Conservation (phyloP, 75 land plant species). For the Sequoia sempervirens region DNA sequence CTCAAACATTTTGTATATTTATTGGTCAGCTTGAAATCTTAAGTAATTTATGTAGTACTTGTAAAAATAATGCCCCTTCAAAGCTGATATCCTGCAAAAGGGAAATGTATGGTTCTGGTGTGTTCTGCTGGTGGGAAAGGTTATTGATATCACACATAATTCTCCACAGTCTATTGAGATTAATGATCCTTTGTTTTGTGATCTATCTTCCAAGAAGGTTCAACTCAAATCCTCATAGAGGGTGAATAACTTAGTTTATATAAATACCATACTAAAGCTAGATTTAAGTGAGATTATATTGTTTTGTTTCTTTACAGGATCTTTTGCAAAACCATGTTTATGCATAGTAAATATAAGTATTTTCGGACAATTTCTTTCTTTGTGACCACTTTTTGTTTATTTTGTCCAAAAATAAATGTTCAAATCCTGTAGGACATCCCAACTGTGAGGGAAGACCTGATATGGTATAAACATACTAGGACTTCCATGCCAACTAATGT, state of each 20-base stretch:
- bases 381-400: background rate
- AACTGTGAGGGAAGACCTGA: background rate
- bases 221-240: background rate
- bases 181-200: too few relatives aligned
- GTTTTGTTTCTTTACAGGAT: background rate
- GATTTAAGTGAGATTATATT: background rate
- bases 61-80: background rate
- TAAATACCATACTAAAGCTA: background rate
- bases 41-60: background rate
- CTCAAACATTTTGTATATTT: background rate
- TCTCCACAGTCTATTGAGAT: too few relatives aligned
- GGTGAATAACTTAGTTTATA: background rate
- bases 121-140: background rate
- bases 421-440: background rate
- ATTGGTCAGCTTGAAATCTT: background rate
- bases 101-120: background rate
- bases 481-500: background rate
- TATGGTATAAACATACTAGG: background rate
- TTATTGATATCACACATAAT: too few relatives aligned
- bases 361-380: background rate
- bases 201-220: background rate
- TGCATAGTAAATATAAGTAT: background rate
- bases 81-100: background rate
- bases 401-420: background rate
- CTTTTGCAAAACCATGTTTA: background rate